These are phyloP conservation scores for Mediolabrus comicus DNA, from an alignment of 108 stramenopile species.

Conservation along the genomic window DNA sequence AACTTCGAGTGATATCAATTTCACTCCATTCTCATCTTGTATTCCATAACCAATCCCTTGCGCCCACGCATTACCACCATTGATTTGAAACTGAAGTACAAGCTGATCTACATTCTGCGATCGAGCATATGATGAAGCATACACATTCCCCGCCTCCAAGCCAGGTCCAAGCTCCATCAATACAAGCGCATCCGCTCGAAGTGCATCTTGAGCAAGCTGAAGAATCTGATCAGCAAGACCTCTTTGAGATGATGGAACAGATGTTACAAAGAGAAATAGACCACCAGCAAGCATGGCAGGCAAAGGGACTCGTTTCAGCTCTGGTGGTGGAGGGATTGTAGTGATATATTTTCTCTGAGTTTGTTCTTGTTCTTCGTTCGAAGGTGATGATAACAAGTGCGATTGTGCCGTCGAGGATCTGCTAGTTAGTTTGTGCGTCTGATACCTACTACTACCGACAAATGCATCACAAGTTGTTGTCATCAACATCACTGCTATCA, in stretches of 20 bases:
- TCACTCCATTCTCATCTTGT: constrained; percentile 1
- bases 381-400: not conserved
- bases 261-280: not conserved
- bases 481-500: no score
- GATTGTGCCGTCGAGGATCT: no score
- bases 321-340: not conserved
- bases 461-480: no score
- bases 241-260: not conserved
- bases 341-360: not conserved
- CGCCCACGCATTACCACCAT: constrained; percentile 5
- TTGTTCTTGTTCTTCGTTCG: not conserved
- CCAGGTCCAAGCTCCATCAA: constrained; percentile 1
- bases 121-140: not conserved
- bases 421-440: no score
- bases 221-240: not conserved
- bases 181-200: not conserved
- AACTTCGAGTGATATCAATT: constrained; percentile 2
- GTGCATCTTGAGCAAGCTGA: not conserved
- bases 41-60: not conserved
- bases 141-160: constrained; percentile 3
- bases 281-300: constrained; percentile 4
- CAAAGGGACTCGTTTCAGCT: not conserved
- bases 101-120: not conserved
- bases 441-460: no score
- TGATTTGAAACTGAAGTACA: constrained; percentile 7